These are phyloP conservation scores for Quercus phellos DNA, from an alignment of 331 rosid genomes.

Conservation along the genomic window DNA sequence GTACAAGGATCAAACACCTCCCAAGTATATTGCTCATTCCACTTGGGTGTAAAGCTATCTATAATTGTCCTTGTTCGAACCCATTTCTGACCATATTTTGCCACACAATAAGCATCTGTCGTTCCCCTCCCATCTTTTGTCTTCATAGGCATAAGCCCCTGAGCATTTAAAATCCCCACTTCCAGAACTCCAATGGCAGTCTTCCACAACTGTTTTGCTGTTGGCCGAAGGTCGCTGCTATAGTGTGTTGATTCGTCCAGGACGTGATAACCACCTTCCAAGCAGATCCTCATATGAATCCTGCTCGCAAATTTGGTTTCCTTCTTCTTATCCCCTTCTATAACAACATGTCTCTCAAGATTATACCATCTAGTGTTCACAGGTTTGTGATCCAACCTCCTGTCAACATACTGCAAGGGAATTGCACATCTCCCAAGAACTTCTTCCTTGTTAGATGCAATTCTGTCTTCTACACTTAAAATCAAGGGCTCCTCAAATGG, in stretches of 20 bases:
- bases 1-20: slow-evolving; percentile 95
- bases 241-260: slow-evolving; percentile 94
- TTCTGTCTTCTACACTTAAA: slow-evolving; percentile 87
- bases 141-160: slow-evolving; percentile 88
- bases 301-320: slow-evolving; percentile 86
- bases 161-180: slow-evolving; percentile 82
- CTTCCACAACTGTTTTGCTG: slow-evolving; percentile 86
- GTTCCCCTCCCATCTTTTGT: slow-evolving; percentile 74
- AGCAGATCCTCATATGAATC: slow-evolving; percentile 85
- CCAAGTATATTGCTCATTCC: slow-evolving; percentile 99
- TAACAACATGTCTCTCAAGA: slow-evolving; percentile 61
- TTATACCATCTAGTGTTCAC: slow-evolving; percentile 72
- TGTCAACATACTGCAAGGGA: slow-evolving; percentile 47
- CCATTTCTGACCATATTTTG: slow-evolving; percentile 96
- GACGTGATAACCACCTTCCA: slow-evolving; percentile 96
- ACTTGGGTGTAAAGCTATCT: slow-evolving; percentile 72
- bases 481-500: slow-evolving; percentile 86
- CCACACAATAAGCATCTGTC: slow-evolving; percentile 86
- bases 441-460: slow-evolving; percentile 89
- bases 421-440: slow-evolving; percentile 67
- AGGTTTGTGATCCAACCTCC: slow-evolving; percentile 79
- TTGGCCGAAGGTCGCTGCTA: slow-evolving; percentile 98
- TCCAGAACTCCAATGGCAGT: slow-evolving; percentile 84
- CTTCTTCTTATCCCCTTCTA: slow-evolving; percentile 90
- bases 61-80: slow-evolving; percentile 90